Base-by-base conservation (phyloP, 1,139 yeast species). In the Hyphopichia burtonii region DNA sequence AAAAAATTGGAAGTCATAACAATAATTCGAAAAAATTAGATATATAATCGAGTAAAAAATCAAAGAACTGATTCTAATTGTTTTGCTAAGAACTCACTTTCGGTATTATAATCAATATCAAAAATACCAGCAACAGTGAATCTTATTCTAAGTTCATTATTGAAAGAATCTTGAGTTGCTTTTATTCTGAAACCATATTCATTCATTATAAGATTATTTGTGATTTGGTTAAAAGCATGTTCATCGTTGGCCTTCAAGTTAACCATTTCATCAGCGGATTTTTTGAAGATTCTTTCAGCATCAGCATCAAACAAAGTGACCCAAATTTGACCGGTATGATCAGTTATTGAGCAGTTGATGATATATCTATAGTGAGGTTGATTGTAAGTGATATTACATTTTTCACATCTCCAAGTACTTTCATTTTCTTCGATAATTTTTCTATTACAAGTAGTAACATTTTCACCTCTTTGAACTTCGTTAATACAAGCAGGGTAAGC, bases 401-500 rank as follows among this genome's bases (percentile, higher is more conserved):
- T 86, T 61, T 90, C 98, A 71, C 99, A 94, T 63, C 96, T 80
- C 96, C 96, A 93, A 19, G 82, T 71, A 16, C 83, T 27, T 14
- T 31, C 87, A 60, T 84, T 88, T 33, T 79, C 72, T 56, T 86
- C 85, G 37, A 84, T 65, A 31, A 90, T 88, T 65, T 94, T 94
- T 58, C 90, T 83, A 61, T 84, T 85, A 72, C 99, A 93, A 35
- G 78, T 79, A 38, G 53, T 55, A 2, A 51, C 43, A 53, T 30
- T 57, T 48, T 17, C 61, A 53, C 40, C 52, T 54, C n/a, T 51
- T 39, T 51, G 54, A 20, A 62, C 55, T 36, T 76, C 81, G 42
- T 79, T 74, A 23, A 74, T 68, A 67, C 99, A 94, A n/a, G 98
- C 94, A 11, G 98, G 96, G 59, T 93, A 93, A 41, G 88, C 80